A percentile compares a stretch with the other conserved stretches of the same genome.
phyloP scores from a whole-genome alignment of 2,329 filamentous ascomycete genomes.

The Epichloe sylvatica region DNA sequence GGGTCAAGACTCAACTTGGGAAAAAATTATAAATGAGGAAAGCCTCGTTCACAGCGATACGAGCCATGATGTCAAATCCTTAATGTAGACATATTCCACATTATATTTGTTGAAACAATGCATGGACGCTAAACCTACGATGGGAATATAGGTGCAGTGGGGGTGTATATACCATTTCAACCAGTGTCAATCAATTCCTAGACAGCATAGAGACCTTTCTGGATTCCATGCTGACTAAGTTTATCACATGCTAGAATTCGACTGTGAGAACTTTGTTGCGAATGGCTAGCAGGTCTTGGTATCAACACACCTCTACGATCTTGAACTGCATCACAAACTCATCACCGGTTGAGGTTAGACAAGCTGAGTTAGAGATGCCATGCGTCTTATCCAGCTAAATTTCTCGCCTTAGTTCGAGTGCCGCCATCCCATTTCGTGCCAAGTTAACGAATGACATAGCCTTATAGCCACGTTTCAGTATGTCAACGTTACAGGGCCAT shows the following conservation, averaged over 20 bases:
- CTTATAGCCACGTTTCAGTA: not conserved
- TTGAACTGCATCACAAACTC: not conserved
- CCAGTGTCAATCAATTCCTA: not conserved
- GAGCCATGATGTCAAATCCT: too few relatives aligned
- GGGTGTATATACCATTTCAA: too few relatives aligned
- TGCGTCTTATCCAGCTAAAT: not conserved
- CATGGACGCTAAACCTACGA: too few relatives aligned
- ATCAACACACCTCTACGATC: not conserved
- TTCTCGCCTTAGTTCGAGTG: not conserved
- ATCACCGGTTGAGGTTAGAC: not conserved
- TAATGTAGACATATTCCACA: too few relatives aligned
- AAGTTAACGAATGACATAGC: not conserved
- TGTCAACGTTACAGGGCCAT: too few relatives aligned
- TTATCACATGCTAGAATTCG: not conserved
- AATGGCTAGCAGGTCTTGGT: not conserved
- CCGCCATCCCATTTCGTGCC: not conserved
- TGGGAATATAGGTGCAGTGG: too few relatives aligned
- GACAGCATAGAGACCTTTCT: not conserved
- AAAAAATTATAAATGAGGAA: too few relatives aligned
- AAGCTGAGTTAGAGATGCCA: not conserved
- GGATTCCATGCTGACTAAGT: not conserved
- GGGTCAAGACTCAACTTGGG: too few relatives aligned
- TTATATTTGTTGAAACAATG: too few relatives aligned
- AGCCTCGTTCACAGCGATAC: too few relatives aligned
- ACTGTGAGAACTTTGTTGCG: not conserved